Evolutionary conservation across 176 grass and related monocot genomes (phyloP), one percentile per base, ranked within the genome.

Genomic region (Stipa capillata): DNA sequence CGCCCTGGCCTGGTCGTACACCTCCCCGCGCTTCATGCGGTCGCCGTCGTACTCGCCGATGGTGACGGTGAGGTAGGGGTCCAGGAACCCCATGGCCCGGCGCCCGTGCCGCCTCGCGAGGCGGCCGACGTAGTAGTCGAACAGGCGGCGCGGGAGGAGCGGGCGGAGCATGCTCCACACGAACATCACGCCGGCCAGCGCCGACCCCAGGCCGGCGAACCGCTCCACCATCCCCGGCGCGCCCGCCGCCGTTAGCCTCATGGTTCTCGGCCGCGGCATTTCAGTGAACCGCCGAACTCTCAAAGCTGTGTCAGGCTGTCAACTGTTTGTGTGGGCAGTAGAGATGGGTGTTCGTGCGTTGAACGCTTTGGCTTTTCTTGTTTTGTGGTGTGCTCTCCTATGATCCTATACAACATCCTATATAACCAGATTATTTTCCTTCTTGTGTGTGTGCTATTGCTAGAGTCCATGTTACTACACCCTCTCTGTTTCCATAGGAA

Each of bases 51-150:
- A 18, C 61, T 76, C 82, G 72, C 61, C 31, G 72, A 76, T 11
- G 82, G 49, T 75, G 25, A 71, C 73, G 35, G 45, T 62, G 35
- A 87, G 55, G 65, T 77, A 72, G 9, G 85, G 84, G 70, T 86
- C 77, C 6, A 74, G 10, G 23, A 74, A 9, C 7, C 13, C 36
- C 20, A 32, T 14, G 37, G 81, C 13, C 23, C 77, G 50, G 0
- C 69, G 47, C 10, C 47, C 60, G 84, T 79, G 47, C 28, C 77
- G 69, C 17, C 20, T 20, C 7, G 58, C 47, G 72, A 66, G 44
- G 17, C 25, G 27, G 20, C 60, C 65, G 35, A 63, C 49, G 70
- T 33, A 52, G 28, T 12, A 45, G 57, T 52, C 25, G 59, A 72
- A 45, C 4, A 65, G 21, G 35, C 52, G 57, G 13, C 34, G 84